Conservation (phyloP, 2,329 filamentous ascomycete genomes). For the Aspergillus aculeatus region DNA sequence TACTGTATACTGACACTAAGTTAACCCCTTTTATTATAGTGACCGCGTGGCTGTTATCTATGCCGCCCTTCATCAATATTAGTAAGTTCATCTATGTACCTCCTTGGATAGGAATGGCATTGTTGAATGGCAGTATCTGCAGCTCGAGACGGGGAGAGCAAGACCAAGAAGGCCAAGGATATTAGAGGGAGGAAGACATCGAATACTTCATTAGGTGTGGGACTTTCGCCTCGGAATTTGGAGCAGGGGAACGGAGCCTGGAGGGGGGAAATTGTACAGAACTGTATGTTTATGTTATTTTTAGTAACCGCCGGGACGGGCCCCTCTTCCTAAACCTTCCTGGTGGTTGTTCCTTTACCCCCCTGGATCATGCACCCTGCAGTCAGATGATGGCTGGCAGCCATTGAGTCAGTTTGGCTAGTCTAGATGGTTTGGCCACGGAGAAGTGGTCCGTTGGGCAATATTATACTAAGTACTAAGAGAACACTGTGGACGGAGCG, state of each 20-base stretch:
- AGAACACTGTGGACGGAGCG: too few species aligned
- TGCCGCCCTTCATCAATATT: background rate
- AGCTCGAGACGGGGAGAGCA: background rate
- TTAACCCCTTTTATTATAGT: too few species aligned
- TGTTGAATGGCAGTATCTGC: background rate
- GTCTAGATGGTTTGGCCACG: background rate
- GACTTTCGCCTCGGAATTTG: too few species aligned
- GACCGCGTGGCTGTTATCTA: too few species aligned
- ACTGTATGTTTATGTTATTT: background rate
- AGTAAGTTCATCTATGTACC: background rate
- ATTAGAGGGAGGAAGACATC: too few species aligned
- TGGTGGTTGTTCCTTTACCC: background rate
- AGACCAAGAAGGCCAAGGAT: background rate
- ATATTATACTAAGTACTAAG: background rate
- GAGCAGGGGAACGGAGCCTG: background rate
- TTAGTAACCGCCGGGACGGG: constrained; percentile 3
- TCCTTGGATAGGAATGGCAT: background rate
- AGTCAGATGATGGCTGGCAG: background rate
- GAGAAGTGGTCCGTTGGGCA: background rate
- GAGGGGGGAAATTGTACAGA: background rate
- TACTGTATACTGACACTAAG: too few species aligned
- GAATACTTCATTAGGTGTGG: background rate
- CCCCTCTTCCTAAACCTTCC: background rate
- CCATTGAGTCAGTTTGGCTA: too few species aligned
- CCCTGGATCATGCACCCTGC: background rate